Evolutionary conservation across 306 rosid species (phyloP).

Genomic region (Aeschynomene evenia): DNA sequence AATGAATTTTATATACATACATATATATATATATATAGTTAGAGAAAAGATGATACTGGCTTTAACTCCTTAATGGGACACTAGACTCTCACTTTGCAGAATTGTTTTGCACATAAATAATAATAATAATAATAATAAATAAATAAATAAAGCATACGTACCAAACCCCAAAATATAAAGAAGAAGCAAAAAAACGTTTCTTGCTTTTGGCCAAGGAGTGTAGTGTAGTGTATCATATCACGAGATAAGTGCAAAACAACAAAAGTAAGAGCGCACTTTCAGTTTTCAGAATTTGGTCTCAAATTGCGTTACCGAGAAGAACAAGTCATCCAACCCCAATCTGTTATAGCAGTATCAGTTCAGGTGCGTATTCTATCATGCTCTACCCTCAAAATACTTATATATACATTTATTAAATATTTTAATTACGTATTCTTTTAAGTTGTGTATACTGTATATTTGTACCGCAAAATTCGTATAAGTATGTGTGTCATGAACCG

Average conservation of each 20-base stretch:
- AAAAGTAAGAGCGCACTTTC: conserved; percentile 19
- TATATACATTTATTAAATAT: too few species aligned
- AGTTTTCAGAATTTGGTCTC: conserved; percentile 6
- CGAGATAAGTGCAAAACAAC: neutral
- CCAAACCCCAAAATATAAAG: neutral
- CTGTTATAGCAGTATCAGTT: neutral
- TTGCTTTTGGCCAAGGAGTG: neutral
- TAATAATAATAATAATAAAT: too few species aligned
- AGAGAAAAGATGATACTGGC: conserved; percentile 15
- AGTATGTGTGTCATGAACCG: too few species aligned
- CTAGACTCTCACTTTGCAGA: conserved; percentile 44
- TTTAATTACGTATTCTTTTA: too few species aligned
- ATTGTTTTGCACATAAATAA: too few species aligned
- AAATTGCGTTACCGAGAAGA: conserved; percentile 6
- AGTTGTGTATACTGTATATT: too few species aligned
- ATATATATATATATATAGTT: conserved; percentile 25
- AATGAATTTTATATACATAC: too few species aligned
- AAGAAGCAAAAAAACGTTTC: neutral
- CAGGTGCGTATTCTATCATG: too few species aligned
- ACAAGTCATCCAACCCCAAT: neutral
- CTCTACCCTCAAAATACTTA: neutral
- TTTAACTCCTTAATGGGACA: conserved; percentile 49
- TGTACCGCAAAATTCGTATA: too few species aligned
- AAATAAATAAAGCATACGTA: too few species aligned
- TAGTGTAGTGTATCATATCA: neutral